Evolutionary conservation across 2,329 filamentous ascomycete species (phyloP).

Genomic region (Clonostachys rhizophaga): DNA sequence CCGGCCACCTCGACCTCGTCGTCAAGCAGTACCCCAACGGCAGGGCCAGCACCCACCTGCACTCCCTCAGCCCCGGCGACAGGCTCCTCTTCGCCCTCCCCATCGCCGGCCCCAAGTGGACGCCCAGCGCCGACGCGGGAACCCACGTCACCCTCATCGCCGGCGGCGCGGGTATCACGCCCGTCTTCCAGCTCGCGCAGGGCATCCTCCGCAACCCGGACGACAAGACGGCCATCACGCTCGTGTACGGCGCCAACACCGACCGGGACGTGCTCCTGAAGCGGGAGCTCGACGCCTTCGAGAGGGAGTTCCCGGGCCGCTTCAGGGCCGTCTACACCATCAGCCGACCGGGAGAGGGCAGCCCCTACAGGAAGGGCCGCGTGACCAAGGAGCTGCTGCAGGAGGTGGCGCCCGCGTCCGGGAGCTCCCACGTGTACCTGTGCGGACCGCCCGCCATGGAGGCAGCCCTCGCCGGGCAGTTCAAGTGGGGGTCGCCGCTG

Average conservation of each 20-base stretch:
- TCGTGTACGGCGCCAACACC: conserved; percentile 63
- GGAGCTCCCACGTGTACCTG: conserved; percentile 56
- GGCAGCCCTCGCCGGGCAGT: conserved; percentile 30
- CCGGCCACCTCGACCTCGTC: conserved; percentile 57
- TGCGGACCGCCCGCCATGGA: conserved; percentile 69
- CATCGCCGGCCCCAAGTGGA: conserved; percentile 50
- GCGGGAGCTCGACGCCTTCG: conserved; percentile 50
- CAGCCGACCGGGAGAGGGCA: conserved; percentile 31
- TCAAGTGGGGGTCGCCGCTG: conserved; percentile 33
- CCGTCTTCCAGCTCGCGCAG: conserved; percentile 59
- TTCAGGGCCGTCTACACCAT: conserved; percentile 57
- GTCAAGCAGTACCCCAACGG: conserved; percentile 66
- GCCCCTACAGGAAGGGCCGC: conserved; percentile 44
- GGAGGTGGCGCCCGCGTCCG: conserved; percentile 31
- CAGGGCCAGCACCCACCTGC: conserved; percentile 60
- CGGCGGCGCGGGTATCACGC: conserved; percentile 69
- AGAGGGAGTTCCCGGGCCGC: conserved; percentile 43
- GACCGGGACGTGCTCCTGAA: conserved; percentile 55
- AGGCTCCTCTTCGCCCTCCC: conserved; percentile 51
- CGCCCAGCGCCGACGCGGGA: conserved; percentile 33
- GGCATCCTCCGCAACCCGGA: conserved; percentile 57
- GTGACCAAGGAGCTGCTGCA: conserved; percentile 52
- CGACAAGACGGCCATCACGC: conserved; percentile 50
- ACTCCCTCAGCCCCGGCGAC: conserved; percentile 59
- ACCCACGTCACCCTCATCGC: conserved; percentile 59